Base-by-base conservation (phyloP, 2,329 filamentous ascomycete species). In the Sporothrix dimorphospora region DNA sequence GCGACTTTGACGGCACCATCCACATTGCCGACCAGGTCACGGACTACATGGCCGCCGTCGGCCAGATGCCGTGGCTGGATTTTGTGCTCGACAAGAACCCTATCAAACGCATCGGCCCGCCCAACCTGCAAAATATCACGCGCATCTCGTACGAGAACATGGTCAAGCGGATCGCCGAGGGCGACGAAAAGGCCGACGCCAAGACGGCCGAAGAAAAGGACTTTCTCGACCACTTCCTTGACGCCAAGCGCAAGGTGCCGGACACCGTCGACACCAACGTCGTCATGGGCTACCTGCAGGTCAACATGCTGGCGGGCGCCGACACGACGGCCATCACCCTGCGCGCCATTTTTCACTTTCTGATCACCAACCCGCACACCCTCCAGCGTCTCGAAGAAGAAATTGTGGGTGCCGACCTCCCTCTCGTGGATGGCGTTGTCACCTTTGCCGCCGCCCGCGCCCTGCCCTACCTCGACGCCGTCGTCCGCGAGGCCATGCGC, bases 401-500 rank as follows among this genome's bases (percentile, higher is more conserved):
- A 12, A 21, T 61, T 3, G 30, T n/a, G 1, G 19, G 12, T 7
- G 34, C 55, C 55, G 1, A 61, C 30, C 55, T 40, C 16, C 76
- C 49, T 8, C 21, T 16, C 1, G 24, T 24, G n/a, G 24, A 65
- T 8, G 55, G 55, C 9, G 55, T 69, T 19, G 70, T 70, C 1
- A 1, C 72, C 12, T 71, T 69, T 30, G 55, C 30, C 2, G 51
- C 69, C 14, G 73, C 70, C 6, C 71, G 71, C 11, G 49, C 69
- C 7, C 78, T 86, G 11, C 80, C 81, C 0, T 87, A 86, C 72
- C 79, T 88, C 7, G 81, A 84, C 71, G 85, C 85, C 0, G 82
- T 83, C 3, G 81, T 87, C 45, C 82, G 83, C 67, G 86, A 87
- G 75, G 82, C 81, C 0, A 77, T 86, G 21, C 80, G 86, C 0